Evolutionary conservation across 306 rosid species (phyloP).

Genomic region (Dryas alaskensis): DNA sequence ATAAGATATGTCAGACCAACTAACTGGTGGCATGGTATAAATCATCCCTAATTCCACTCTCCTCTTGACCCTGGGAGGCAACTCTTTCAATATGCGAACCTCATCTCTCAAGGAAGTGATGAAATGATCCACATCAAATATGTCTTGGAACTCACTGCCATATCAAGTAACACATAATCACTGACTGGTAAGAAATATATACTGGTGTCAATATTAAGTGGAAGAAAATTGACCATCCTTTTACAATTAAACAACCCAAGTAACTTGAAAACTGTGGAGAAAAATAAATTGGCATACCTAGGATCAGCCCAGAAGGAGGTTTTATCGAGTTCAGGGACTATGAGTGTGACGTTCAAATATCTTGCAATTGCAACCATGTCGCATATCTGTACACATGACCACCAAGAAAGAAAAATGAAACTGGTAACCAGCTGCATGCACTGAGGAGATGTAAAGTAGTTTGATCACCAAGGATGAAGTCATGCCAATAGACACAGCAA

Average conservation of each 20-base stretch:
- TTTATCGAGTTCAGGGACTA: conserved; percentile 90
- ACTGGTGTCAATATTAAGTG: background rate
- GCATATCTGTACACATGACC: conserved; percentile 61
- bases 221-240: conserved; percentile 11
- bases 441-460: background rate
- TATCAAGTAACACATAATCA: conserved; percentile 18
- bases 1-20: conserved; percentile 96
- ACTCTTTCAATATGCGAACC: conserved; percentile 87
- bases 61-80: conserved; percentile 86
- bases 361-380: conserved; percentile 98
- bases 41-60: conserved; percentile 65
- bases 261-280: conserved; percentile 4
- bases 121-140: conserved; percentile 91
- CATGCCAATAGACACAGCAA: background rate
- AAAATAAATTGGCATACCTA: conserved; percentile 48
- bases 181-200: conserved; percentile 18
- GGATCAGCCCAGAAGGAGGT: conserved; percentile 99
- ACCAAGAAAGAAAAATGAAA: conserved; percentile 3
- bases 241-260: background rate
- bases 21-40: conserved; percentile 90
- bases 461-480: background rate
- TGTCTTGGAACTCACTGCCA: conserved; percentile 86
- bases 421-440: background rate
- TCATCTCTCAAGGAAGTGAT: conserved; percentile 94
- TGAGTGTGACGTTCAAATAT: conserved; percentile 82